Base-by-base conservation (phyloP, 805 yeast species). In the Candida schatavii region DNA sequence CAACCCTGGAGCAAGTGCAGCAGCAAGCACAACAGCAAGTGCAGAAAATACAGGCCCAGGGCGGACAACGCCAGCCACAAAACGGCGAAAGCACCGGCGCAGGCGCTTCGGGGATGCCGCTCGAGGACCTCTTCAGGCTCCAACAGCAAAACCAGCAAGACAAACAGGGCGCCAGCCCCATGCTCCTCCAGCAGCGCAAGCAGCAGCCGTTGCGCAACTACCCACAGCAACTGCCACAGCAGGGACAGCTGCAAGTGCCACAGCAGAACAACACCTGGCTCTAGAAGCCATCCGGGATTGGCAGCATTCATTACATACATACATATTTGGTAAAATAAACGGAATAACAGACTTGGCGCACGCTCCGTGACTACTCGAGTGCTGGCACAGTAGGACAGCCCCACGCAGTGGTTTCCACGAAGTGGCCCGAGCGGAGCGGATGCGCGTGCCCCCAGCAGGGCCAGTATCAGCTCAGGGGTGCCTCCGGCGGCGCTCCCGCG, bases 181-280 rank as follows among this genome's bases (percentile, higher is more conserved):
- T 36, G 23, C 15, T 36, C 7, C 19, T 38, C 19, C 41, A 38
- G 27, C 41, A 38, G 23, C 28, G 41, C 15, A 38, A 38, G 17
- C 23, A 10, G 4, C 41, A 29, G 27, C 29, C 35, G 10, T 26
- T 30, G 5, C 13, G 41, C 10, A 38, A n/a, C 29, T 38, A 31
- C 31, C 46, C 33, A 21, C 21, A 46, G 20, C 44, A 26, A 30
- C 37, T 15, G 14, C 47, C 35, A 14, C 39, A 36, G 35, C 40
- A 30, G 32, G 51, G 41, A 36, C 37, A 20, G 15, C 46, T 31
- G 17, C 40, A 37, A 37, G 37, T 33, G 31, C 52, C 42, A 36
- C 58, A 41, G 31, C 57, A 50, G 14, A 38, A 38, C 30, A 32
- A 32, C 15, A 26, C 41, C 5, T 38, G 41, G 41, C 28, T 38